Conservation (phyloP, 1,284 basidiomycete genomes). For the Wolfiporia cocos region DNA sequence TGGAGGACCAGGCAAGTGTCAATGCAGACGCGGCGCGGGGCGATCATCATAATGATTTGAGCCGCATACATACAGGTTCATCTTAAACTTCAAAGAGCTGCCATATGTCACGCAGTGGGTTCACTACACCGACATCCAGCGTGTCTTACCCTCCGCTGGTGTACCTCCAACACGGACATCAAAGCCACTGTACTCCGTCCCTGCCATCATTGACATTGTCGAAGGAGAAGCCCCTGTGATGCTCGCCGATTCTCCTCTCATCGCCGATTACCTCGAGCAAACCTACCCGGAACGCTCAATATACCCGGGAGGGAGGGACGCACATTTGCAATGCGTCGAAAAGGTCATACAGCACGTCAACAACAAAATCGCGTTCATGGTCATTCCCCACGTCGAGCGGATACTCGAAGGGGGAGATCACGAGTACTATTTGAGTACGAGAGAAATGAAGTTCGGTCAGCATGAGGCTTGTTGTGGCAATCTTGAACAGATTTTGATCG, state of each 20-base stretch:
- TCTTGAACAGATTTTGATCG: not conserved
- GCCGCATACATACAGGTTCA: not conserved
- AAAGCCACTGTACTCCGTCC: conserved; percentile 4
- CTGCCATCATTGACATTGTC: conserved; percentile 3
- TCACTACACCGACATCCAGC: conserved; percentile 1
- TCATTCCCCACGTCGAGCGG: not conserved
- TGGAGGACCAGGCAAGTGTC: conserved; percentile 2
- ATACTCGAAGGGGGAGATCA: not conserved
- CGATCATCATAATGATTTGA: not conserved
- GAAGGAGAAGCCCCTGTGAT: conserved; percentile 5
- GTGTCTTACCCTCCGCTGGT: conserved; percentile 1
- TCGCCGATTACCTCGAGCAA: conserved; percentile 37
- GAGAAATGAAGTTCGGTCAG: conserved; percentile 4
- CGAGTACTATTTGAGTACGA: conserved; percentile 1
- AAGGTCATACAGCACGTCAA: not conserved
- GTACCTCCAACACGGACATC: not conserved
- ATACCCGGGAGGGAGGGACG: conserved; percentile 15
- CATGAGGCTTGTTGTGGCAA: not conserved
- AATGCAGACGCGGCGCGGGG: not conserved
- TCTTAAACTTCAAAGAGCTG: conserved; percentile 7
- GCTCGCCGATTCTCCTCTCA: conserved; percentile 33
- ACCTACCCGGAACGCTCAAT: conserved; percentile 31
- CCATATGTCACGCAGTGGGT: conserved; percentile 5
- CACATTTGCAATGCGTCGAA: conserved; percentile 5
- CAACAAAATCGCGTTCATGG: conserved; percentile 1